These are phyloP conservation scores for Uronychia binucleata DNA, from an alignment of 73 alveolate species.

Conservation along the genomic window DNA sequence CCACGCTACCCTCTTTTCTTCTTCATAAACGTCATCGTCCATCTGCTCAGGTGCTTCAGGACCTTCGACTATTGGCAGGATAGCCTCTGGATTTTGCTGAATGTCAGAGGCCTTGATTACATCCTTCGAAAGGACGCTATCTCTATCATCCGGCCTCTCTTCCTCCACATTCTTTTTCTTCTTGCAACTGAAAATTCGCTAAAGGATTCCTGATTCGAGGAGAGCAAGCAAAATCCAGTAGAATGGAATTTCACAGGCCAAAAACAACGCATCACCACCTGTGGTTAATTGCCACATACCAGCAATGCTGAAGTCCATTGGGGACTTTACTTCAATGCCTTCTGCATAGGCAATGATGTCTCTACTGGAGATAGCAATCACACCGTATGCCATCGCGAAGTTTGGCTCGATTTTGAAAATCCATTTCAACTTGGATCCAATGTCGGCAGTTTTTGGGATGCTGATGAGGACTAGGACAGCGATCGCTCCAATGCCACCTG, in stretches of 20 bases:
- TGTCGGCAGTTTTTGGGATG: slow-evolving; percentile 16
- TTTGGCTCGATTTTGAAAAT: slow-evolving; percentile 27
- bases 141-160: neutral
- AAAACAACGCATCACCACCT: slow-evolving; percentile 65
- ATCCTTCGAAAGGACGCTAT: neutral
- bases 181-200: neutral
- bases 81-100: neutral
- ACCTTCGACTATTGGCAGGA: neutral
- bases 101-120: neutral
- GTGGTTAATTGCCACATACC: neutral
- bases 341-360: neutral
- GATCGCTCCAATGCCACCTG: slow-evolving; percentile 57
- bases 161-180: neutral
- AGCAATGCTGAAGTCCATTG: slow-evolving; percentile 28
- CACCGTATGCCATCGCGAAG: neutral
- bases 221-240: slow-evolving; percentile 20
- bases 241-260: slow-evolving; percentile 18
- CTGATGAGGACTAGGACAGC: slow-evolving; percentile 20
- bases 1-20: slow-evolving; percentile 36
- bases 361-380: neutral
- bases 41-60: neutral
- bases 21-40: slow-evolving; percentile 65
- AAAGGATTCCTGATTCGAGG: slow-evolving; percentile 16
- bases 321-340: neutral
- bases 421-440: slow-evolving; percentile 37